Evolutionary conservation across 2,329 filamentous ascomycete genomes (phyloP), one percentile per base, ranked within the genome.

Genomic region (Sphaerulina vaccinii): DNA sequence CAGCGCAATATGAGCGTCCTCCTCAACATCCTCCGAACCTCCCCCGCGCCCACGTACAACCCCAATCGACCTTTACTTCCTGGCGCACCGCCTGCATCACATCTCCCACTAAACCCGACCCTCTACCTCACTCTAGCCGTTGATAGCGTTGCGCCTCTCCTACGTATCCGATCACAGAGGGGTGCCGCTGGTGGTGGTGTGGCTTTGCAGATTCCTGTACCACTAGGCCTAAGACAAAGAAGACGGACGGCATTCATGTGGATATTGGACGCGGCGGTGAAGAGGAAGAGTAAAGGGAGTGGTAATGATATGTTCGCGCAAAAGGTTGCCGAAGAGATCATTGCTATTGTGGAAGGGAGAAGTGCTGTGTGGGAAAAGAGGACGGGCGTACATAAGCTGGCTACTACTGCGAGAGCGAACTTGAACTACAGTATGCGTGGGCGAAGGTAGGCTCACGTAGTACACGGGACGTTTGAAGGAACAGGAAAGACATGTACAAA

Each of bases 1-100:
- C 90, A 99, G 71, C 65, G 96, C 88, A 86, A 95, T 72, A 90
- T 96, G 85, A 80, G 85, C 54, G 78, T 84, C 65, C 86, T 96
- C 66, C 84, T 97, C 68, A 88, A 82, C 60, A 75, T 86, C 69
- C 86, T 99, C 55, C 90, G 92, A 65, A 95, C 89, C 35, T 82
- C 89, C 3, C 82, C 91, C 2, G 81, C 91, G 10, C 93, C 93
- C 15, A 85, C 81, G 57, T 77, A 87, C 67, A 88, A 85, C 70
- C 82, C 88, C 18, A 74, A 79, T 54, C 84, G 82, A 48, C 85
- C 86, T 13, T 81, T 93, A 23, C 75, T 92, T 27, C 87, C 90
- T 2, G 88, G 88, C 51, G 79, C 66, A 55, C 89, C 91, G 1
- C 88, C 90, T 1, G 78, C 88, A 19, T 76, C 80, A 3, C 85